A percentile compares a stretch with the other conserved stretches of the same genome.
phyloP scores from a whole-genome alignment of 2,329 filamentous ascomycete species.

The Ceratocystis harringtonii region DNA sequence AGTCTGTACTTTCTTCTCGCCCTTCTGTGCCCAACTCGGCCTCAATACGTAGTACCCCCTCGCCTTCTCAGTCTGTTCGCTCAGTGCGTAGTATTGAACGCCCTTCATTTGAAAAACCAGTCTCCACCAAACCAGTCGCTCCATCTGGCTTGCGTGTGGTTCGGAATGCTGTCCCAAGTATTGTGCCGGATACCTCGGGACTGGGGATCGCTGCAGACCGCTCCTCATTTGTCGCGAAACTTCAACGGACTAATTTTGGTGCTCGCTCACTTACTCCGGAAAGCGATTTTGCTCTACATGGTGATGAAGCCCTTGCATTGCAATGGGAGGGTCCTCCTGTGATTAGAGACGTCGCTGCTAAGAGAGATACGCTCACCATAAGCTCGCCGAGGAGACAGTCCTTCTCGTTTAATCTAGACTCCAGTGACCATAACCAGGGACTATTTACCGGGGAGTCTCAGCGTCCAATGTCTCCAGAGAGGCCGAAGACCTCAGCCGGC shows the following conservation, averaged over 20 bases:
- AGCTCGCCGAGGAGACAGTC: conserved; percentile 33
- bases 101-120: conserved; percentile 14
- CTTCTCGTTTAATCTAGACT: conserved; percentile 31
- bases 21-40: conserved; percentile 12
- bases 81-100: conserved; percentile 14
- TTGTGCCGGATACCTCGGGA: conserved; percentile 6
- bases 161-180: conserved; percentile 12
- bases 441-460: background rate
- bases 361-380: conserved; percentile 36
- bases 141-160: conserved; percentile 15
- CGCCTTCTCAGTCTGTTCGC: conserved; percentile 14
- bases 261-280: conserved; percentile 13
- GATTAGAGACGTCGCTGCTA: conserved; percentile 34
- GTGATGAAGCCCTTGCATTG: conserved; percentile 25
- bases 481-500: conserved; percentile 13
- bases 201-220: conserved; percentile 1
- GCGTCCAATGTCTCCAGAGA: conserved; percentile 3
- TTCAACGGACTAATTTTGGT: conserved; percentile 3
- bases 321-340: conserved; percentile 26
- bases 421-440: background rate
- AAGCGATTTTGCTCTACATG: conserved; percentile 18
- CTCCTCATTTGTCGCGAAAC: conserved; percentile 2
- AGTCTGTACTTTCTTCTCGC: conserved; percentile 12
- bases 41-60: conserved; percentile 13
- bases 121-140: conserved; percentile 11